Evolutionary conservation across 2,329 filamentous ascomycete genomes (phyloP).

Genomic region (Leptosphaerulina australis): DNA sequence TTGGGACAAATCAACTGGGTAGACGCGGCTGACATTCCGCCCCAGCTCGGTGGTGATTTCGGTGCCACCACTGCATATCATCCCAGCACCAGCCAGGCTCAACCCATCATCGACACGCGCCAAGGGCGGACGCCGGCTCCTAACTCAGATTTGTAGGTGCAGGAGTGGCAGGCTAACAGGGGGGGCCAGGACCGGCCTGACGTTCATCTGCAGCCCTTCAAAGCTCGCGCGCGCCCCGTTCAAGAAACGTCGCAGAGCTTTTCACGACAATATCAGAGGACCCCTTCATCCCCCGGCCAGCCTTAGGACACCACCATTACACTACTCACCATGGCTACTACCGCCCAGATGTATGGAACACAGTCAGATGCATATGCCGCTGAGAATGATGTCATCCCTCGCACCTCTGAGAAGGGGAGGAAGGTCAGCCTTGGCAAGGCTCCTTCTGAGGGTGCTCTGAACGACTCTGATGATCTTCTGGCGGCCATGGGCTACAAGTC

Average conservation of each 20-base stretch:
- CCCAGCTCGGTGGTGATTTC: conserved; percentile 25
- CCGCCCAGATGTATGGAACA: conserved; percentile 35
- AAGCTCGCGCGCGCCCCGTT: conserved; percentile 32
- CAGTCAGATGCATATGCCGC: conserved; percentile 45
- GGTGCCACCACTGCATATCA: conserved; percentile 13
- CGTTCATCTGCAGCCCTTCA: conserved; percentile 37
- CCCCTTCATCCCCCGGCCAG: conserved; percentile 17
- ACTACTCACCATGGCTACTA: conserved; percentile 28
- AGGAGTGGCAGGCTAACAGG: conserved; percentile 33
- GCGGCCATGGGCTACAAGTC: conserved; percentile 70
- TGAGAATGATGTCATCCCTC: conserved; percentile 36
- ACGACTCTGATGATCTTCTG: conserved; percentile 66
- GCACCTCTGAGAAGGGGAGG: conserved; percentile 33
- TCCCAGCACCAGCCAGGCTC: conserved; percentile 20
- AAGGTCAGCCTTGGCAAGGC: conserved; percentile 34
- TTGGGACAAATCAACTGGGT: conserved; percentile 7
- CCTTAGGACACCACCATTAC: conserved; percentile 17
- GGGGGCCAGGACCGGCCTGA: conserved; percentile 33
- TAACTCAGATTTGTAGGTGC: conserved; percentile 31
- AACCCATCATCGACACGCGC: conserved; percentile 20
- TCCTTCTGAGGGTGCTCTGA: conserved; percentile 32
- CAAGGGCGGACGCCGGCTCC: conserved; percentile 26
- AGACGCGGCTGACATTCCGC: conserved; percentile 13
- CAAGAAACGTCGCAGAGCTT: conserved; percentile 22
- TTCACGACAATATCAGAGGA: conserved; percentile 25